A percentile compares a stretch with the other conserved stretches of the same genome.
Evolutionary conservation across 495 filamentous ascomycete genomes (phyloP).

Genomic region (Monascus purpureus): DNA sequence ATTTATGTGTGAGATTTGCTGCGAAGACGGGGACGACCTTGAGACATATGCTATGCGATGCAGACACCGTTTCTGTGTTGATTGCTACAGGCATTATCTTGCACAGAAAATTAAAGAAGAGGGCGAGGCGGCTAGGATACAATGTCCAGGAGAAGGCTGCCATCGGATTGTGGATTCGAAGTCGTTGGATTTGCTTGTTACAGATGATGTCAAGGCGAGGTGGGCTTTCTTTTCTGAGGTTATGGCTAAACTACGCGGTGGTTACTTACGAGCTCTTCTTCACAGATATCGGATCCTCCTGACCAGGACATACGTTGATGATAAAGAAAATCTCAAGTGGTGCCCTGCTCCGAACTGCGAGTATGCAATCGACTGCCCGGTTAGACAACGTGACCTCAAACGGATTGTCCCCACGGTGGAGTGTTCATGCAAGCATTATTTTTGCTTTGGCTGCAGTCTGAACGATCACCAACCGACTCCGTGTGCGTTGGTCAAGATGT

Average conservation of each 20-base stretch:
- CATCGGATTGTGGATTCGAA: slow-evolving; percentile 83
- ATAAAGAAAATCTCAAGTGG: slow-evolving; percentile 90
- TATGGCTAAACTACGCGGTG: neutral
- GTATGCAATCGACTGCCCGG: slow-evolving; percentile 75
- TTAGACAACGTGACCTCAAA: slow-evolving; percentile 73
- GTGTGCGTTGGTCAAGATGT: slow-evolving; percentile 82
- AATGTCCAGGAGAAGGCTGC: slow-evolving; percentile 81
- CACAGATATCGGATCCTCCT: slow-evolving; percentile 70
- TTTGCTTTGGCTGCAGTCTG: slow-evolving; percentile 94
- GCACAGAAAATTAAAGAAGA: slow-evolving; percentile 85
- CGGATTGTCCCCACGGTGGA: slow-evolving; percentile 79
- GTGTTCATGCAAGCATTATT: slow-evolving; percentile 70
- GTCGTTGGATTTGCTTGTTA: slow-evolving; percentile 71
- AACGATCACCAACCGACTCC: slow-evolving; percentile 89
- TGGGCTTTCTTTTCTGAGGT: slow-evolving; percentile 15
- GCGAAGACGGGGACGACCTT: slow-evolving; percentile 69
- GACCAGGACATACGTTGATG: slow-evolving; percentile 90
- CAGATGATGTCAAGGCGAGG: slow-evolving; percentile 55
- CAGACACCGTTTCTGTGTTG: slow-evolving; percentile 85
- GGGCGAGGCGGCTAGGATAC: slow-evolving; percentile 86
- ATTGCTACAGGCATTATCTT: slow-evolving; percentile 87
- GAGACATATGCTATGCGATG: slow-evolving; percentile 91
- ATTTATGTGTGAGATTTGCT: slow-evolving; percentile 92
- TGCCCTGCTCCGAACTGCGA: slow-evolving; percentile 92
- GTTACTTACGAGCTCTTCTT: slow-evolving; percentile 5